These are phyloP conservation scores for Labyrinthula sp. DNA, from an alignment of 352 stramenopile genomes.

Conservation along the genomic window DNA sequence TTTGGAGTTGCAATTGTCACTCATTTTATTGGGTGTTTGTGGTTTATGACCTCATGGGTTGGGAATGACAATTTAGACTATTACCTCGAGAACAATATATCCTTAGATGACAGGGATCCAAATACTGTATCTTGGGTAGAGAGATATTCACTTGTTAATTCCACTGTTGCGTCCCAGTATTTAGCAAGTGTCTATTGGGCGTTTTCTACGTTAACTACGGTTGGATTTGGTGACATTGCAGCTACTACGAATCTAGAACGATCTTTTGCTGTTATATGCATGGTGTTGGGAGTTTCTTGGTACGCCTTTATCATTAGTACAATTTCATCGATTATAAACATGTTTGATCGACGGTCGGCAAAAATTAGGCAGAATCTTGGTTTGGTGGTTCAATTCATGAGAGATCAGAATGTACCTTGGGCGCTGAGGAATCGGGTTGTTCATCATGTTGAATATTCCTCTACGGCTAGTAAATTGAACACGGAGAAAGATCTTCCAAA, in stretches of 20 bases:
- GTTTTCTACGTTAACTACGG: slow-evolving; percentile 47
- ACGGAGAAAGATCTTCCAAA: slow-evolving; percentile 29
- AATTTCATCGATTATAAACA: slow-evolving; percentile 54
- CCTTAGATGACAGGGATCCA: slow-evolving; percentile 44
- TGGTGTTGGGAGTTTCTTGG: slow-evolving; percentile 48
- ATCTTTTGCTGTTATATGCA: slow-evolving; percentile 46
- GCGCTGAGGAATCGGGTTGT: slow-evolving; percentile 19
- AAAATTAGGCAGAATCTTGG: slow-evolving; percentile 21
- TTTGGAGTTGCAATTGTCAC: slow-evolving; percentile 46
- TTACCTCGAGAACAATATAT: not conserved
- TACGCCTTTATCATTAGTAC: slow-evolving; percentile 56
- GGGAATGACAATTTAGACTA: not conserved
- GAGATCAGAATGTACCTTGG: slow-evolving; percentile 13
- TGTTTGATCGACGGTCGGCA: slow-evolving; percentile 26
- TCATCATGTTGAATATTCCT: slow-evolving; percentile 17
- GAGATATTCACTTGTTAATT: slow-evolving; percentile 28
- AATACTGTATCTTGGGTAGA: slow-evolving; percentile 30
- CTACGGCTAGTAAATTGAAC: not conserved
- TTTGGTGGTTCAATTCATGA: slow-evolving; percentile 27
- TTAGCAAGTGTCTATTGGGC: slow-evolving; percentile 59
- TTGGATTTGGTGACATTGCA: slow-evolving; percentile 55
- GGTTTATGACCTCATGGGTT: slow-evolving; percentile 41
- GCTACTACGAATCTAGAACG: slow-evolving; percentile 47
- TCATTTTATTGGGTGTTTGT: slow-evolving; percentile 52
- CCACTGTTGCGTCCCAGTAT: slow-evolving; percentile 38